These are phyloP conservation scores for Penicillium samsonianum DNA, from an alignment of 495 filamentous ascomycete genomes.

Conservation along the genomic window DNA sequence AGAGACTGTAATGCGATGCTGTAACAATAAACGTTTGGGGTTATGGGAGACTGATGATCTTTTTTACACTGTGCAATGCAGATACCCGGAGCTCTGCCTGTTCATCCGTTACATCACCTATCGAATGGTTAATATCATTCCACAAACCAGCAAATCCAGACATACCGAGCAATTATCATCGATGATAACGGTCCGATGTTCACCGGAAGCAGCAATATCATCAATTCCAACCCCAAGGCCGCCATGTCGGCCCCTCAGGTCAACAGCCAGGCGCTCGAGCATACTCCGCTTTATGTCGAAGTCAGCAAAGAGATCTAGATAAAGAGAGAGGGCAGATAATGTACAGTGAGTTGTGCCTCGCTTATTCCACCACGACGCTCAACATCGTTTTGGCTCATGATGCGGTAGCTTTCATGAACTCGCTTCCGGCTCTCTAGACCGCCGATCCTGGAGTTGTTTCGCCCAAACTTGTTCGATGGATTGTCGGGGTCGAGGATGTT, in stretches of 20 bases:
- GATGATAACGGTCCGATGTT: conserved; percentile 30
- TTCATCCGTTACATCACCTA: conserved; percentile 29
- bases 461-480: conserved; percentile 34
- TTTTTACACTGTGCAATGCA: not conserved
- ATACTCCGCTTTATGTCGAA: conserved; percentile 54
- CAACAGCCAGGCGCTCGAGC: conserved; percentile 56
- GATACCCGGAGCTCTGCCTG: not conserved
- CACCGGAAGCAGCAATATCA: conserved; percentile 7
- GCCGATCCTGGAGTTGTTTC: conserved; percentile 22
- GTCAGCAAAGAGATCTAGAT: conserved; percentile 16
- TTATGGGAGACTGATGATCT: not conserved
- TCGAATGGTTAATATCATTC: conserved; percentile 6
- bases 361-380: conserved; percentile 60
- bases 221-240: conserved; percentile 14
- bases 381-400: conserved; percentile 65
- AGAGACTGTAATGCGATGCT: not conserved
- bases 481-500: conserved; percentile 53
- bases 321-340: conserved; percentile 29
- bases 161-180: conserved; percentile 49
- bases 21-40: not conserved
- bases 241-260: conserved; percentile 43
- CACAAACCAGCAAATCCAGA: not conserved
- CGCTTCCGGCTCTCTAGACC: conserved; percentile 59
- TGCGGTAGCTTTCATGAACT: conserved; percentile 62
- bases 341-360: conserved; percentile 65